Conservation (phyloP, 164 flowering plant genomes). For the Tetracentron sinense region DNA sequence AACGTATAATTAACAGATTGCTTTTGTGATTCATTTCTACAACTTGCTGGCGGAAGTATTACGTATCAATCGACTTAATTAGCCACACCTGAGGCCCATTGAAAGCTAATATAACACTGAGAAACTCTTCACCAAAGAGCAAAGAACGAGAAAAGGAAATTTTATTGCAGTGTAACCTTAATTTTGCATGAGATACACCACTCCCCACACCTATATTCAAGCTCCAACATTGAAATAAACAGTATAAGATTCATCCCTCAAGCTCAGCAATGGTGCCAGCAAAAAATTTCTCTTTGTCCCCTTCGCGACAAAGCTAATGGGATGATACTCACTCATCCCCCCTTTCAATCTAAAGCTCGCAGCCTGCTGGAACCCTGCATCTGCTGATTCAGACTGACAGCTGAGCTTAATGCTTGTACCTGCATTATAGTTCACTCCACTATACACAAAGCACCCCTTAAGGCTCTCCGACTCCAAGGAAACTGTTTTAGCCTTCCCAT, state of each 20-base stretch:
- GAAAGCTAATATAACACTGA: too few relatives aligned
- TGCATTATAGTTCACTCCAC: conserved; percentile 16
- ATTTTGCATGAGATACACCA: too few relatives aligned
- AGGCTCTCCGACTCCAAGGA: conserved; percentile 44
- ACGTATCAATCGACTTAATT: too few relatives aligned
- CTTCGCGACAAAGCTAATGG: conserved; percentile 76
- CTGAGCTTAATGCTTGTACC: conserved; percentile 35
- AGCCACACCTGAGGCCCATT: too few relatives aligned
- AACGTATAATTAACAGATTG: too few relatives aligned
- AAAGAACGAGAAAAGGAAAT: too few relatives aligned
- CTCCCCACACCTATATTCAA: conserved; percentile 1
- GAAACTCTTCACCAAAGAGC: too few relatives aligned
- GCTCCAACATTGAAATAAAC: conserved; percentile 58
- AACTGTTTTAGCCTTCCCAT: conserved; percentile 33
- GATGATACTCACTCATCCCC: conserved; percentile 64
- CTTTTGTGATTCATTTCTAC: too few relatives aligned
- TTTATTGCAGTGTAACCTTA: too few relatives aligned
- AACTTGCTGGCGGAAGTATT: too few relatives aligned
- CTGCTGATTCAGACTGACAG: conserved; percentile 29
- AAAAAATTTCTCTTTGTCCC: conserved; percentile 62
- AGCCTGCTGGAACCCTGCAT: conserved; percentile 28
- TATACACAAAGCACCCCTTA: conserved; percentile 40
- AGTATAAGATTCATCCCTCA: conserved; percentile 71
- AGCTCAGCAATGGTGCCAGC: conserved; percentile 58
- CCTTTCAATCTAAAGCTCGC: conserved; percentile 48